Evolutionary conservation across 805 yeast genomes (phyloP), one percentile per base, ranked within the genome.

Genomic region (Nakazawaea peltata): DNA sequence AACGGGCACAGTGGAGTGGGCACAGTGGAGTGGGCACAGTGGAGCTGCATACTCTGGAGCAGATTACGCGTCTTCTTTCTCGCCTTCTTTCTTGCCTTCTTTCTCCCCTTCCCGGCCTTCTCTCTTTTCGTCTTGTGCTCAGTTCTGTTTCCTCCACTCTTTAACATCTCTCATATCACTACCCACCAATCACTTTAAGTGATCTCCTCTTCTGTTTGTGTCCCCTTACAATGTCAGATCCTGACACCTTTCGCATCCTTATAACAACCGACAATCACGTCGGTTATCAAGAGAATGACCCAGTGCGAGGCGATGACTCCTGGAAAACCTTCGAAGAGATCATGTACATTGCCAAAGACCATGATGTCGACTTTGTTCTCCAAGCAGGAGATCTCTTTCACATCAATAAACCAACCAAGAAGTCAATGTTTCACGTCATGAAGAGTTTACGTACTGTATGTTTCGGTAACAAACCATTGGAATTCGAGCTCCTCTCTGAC

Each of bases 221-320:
- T 22, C n/a, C n/a, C n/a, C n/a, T n/a, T n/a, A n/a, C n/a, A n/a
- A n/a, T n/a, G n/a, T n/a, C n/a, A n/a, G n/a, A n/a, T n/a, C n/a
- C 23, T 4, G 74, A 84, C 53, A 85, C 95, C 0, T 73, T 88
- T 13, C 62, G 83, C 17, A 71, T 92, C 14, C 71, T 92, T 22
- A 58, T 92, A 22, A 86, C 98, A 2, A 87, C 97, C 1, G 98
- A 92, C 51, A 92, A 92, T 52, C 98, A 92, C 63, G 95, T 92
- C 14, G 98, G 98, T 1, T 88, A 79, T 53, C 76, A 77, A 40
- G 98, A 92, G 52, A 72, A 71, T 26, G 97, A 92, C 53, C 88
- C 95, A 1, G 77, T 90, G 4, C 68, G 94, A 13, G 95, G 96
- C 1, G 81, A 82, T 47, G 98, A 92, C 50, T 74, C 94, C 0